Evolutionary conservation across 352 stramenopile genomes (phyloP), one percentile per base, ranked within the genome.

Genomic region (Phytophthora lateralis): DNA sequence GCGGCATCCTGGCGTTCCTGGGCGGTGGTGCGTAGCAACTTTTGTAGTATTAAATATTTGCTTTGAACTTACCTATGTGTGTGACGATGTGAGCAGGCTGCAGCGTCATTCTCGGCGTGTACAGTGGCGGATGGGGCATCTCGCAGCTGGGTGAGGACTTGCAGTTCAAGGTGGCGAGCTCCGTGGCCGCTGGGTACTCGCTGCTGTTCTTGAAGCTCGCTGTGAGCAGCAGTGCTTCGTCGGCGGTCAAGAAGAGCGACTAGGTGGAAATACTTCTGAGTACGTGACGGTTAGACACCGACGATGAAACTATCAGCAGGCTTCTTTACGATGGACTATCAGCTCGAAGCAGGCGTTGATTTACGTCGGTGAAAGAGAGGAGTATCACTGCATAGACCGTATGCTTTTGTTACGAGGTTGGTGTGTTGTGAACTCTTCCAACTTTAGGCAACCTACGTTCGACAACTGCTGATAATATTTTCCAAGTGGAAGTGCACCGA

Each of bases 1-100:
- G 76, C 18, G 82, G 82, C 37, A 75, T 70, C 5, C 37, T 90
- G 44, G 73, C 76, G 34, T 85, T 88, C 54, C 14, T 86, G n/a
- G 63, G 72, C 15, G 73, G 71, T 55, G 80, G 80, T 69, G 20
- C 29, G 49, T 66, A 30, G 20, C 21, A 10, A 8, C 11, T 24
- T 9, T 14, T 48, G 8, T n/a, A 3, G 14, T 11, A 24, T 24
- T 24, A 24, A 24, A 24, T 24, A 24, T 24, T 24, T 24, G 21
- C 21, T 24, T 24, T 24, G 21, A 24, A 3, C 21, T 24, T 24
- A 24, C 21, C 21, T 29, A 14, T 52, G 14, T 29, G 1, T 53
- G 29, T 34, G 29, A 34, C 29, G 10, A 18, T 46, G 21, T 29
- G 7, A 45, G 14, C 37, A 82, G 71, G 64, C 21, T 66, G 56